Evolutionary conservation across 352 stramenopile genomes (phyloP).

Genomic region (Nothophytophthora sp.): DNA sequence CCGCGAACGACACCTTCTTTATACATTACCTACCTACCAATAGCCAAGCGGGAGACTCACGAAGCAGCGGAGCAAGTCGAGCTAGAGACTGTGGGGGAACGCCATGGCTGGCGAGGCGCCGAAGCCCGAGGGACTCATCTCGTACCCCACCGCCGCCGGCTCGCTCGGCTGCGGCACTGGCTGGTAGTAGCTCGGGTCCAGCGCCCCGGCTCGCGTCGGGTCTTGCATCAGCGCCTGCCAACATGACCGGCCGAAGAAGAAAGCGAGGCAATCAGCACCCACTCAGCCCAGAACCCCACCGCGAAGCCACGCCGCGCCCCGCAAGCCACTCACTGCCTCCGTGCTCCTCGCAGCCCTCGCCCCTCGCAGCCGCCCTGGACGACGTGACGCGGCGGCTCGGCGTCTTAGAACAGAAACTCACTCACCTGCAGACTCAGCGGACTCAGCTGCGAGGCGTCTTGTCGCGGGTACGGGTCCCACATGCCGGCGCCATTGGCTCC

Average conservation of each 20-base stretch:
- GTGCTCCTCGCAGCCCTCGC: slow-evolving; percentile 11
- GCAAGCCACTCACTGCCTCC: slow-evolving; percentile 2
- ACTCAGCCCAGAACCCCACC: slow-evolving; percentile 15
- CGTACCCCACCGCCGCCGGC: slow-evolving; percentile 19
- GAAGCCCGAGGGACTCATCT: slow-evolving; percentile 22
- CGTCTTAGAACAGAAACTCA: slow-evolving; percentile 49
- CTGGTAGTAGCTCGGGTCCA: slow-evolving; percentile 39
- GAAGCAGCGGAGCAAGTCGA: background rate
- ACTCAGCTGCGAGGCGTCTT: slow-evolving; percentile 42
- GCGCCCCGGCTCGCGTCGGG: slow-evolving; percentile 15
- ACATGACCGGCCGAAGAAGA: slow-evolving; percentile 15
- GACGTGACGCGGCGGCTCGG: slow-evolving; percentile 3
- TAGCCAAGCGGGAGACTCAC: background rate
- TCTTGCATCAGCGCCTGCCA: slow-evolving; percentile 40
- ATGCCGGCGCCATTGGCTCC: slow-evolving; percentile 22
- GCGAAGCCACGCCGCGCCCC: slow-evolving; percentile 7
- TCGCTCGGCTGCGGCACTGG: slow-evolving; percentile 16
- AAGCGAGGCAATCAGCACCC: slow-evolving; percentile 23
- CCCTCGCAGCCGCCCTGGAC: slow-evolving; percentile 6
- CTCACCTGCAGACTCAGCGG: slow-evolving; percentile 52
- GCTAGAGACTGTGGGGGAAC: slow-evolving; percentile 26
- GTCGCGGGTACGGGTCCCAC: slow-evolving; percentile 42
- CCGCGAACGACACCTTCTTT: slow-evolving; percentile 26
- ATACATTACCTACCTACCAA: slow-evolving; percentile 31
- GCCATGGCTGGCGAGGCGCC: slow-evolving; percentile 17